These are phyloP conservation scores for Colletotrichum acutatum DNA, from an alignment of 2,329 filamentous ascomycete genomes.

Conservation along the genomic window DNA sequence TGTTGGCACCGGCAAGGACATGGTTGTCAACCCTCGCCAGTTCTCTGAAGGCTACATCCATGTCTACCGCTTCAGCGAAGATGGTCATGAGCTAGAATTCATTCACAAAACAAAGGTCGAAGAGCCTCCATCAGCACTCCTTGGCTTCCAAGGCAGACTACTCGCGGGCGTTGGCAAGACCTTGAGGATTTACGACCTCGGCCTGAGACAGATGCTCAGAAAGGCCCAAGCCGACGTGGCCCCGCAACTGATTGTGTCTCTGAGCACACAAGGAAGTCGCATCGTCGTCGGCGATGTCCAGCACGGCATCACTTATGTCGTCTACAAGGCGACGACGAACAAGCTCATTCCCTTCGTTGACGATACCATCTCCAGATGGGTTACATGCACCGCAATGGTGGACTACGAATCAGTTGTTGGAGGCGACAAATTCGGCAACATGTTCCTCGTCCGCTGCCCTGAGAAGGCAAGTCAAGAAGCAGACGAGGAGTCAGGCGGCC, in stretches of 20 bases:
- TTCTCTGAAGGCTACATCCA: conserved; percentile 87
- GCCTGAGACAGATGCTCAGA: conserved; percentile 90
- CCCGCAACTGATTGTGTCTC: conserved; percentile 84
- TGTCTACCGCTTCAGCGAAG: conserved; percentile 88
- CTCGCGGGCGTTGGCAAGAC: conserved; percentile 86
- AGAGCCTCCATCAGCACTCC: conserved; percentile 87
- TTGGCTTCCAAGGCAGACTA: conserved; percentile 92
- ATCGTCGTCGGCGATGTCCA: conserved; percentile 94
- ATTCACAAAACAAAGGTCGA: conserved; percentile 97
- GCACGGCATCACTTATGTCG: conserved; percentile 90
- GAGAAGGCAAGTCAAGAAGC: conserved; percentile 87
- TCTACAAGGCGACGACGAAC: conserved; percentile 93
- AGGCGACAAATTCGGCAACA: conserved; percentile 97
- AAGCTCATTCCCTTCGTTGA: conserved; percentile 93
- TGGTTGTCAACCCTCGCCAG: conserved; percentile 80
- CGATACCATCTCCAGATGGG: conserved; percentile 90
- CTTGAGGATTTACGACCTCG: conserved; percentile 90
- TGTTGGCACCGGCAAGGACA: conserved; percentile 92
- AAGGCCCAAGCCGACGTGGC: conserved; percentile 87
- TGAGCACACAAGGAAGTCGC: conserved; percentile 90
- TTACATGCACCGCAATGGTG: conserved; percentile 90
- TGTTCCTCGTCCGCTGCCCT: conserved; percentile 92
- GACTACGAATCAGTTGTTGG: conserved; percentile 97
- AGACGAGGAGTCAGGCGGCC: conserved; percentile 90
- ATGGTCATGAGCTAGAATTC: conserved; percentile 90